phyloP scores from a whole-genome alignment of 2,329 filamentous ascomycete genomes.

The Diaporthe citrichinensis region DNA sequence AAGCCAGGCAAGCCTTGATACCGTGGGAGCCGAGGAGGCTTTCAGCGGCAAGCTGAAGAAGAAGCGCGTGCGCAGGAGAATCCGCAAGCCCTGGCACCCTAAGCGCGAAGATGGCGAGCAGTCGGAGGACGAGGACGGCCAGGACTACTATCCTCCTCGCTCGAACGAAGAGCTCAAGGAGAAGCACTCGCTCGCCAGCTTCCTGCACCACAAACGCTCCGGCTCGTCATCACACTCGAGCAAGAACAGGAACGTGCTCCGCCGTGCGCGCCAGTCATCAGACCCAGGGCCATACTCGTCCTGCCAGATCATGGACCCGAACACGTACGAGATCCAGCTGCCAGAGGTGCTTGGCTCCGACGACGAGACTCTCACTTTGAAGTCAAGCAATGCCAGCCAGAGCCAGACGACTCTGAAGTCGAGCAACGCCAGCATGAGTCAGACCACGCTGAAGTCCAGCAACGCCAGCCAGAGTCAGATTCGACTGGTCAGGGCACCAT shows the following conservation, averaged over 20 bases:
- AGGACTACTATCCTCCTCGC: conserved; percentile 42
- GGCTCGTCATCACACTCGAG: conserved; percentile 33
- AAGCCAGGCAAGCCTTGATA: conserved; percentile 28
- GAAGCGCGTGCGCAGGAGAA: conserved; percentile 58
- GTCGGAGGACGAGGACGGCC: conserved; percentile 44
- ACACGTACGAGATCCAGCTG: conserved; percentile 43
- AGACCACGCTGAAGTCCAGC: conserved; percentile 28
- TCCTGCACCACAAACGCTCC: conserved; percentile 40
- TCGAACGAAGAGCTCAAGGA: conserved; percentile 47
- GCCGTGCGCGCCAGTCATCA: conserved; percentile 38
- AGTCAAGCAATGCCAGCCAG: conserved; percentile 38
- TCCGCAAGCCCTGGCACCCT: conserved; percentile 50
- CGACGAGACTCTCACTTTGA: conserved; percentile 44
- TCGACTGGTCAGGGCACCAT: conserved; percentile 35
- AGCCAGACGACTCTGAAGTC: conserved; percentile 43
- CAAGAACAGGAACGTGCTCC: conserved; percentile 36
- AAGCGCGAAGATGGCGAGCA: conserved; percentile 48
- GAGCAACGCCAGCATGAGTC: conserved; percentile 41
- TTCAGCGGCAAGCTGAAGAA: conserved; percentile 60
- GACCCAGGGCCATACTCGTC: conserved; percentile 38
- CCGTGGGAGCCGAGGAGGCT: conserved; percentile 43
- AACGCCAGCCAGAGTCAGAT: conserved; percentile 33
- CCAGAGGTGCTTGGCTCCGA: conserved; percentile 48
- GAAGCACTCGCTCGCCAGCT: conserved; percentile 36
- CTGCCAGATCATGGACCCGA: conserved; percentile 35